Evolutionary conservation across 2,329 filamentous ascomycete species (phyloP), one percentile per base, ranked within the genome.

Genomic region (Purpureocillium lavendulum): DNA sequence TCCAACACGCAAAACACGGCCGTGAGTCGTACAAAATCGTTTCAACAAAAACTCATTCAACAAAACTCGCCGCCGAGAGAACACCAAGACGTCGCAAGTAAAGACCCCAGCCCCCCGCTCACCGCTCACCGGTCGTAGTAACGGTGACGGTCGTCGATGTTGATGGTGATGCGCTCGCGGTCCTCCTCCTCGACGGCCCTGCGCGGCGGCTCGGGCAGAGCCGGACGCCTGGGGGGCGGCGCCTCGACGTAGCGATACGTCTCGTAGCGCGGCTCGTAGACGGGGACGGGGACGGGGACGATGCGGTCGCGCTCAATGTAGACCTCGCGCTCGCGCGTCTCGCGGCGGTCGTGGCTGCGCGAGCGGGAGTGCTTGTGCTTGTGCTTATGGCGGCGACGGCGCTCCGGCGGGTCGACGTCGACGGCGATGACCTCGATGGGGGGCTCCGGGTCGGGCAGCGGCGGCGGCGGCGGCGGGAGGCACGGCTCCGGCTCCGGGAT

Each of bases 161-260:
- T 50, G 14, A 66, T 37, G 29, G 35, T 39, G 12, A 47, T 49
- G 33, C 55, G 49, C 17, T 48, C n/a, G n/a, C n/a, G 41, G 14
- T 41, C 44, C 26, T 55, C 49, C 15, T 55, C 48, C 43, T 54
- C 59, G 15, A 57, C 60, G 56, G 51, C 58, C 46, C 49, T 60
- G 49, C 43, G 50, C 38, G 48, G 50, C 30, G 53, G 51, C 42
- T 53, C 45, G 9, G 51, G 48, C 32, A 59, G 57, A 9, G 49
- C 30, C 33, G 45, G 47, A 16, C 64, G 56, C 37, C 66, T 58
- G n/a, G n/a, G 21, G 21, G 21, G 21, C 18, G 70, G 65, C 1
- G 66, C 69, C 42, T 75, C 70, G 36, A 76, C 63, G 47, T 75
- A 75, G 7, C 73, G 69, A 49, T 62, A 76, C 24, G 69, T 70